phyloP scores from a whole-genome alignment of 495 filamentous ascomycete genomes.

The Aspergillus wentii region DNA sequence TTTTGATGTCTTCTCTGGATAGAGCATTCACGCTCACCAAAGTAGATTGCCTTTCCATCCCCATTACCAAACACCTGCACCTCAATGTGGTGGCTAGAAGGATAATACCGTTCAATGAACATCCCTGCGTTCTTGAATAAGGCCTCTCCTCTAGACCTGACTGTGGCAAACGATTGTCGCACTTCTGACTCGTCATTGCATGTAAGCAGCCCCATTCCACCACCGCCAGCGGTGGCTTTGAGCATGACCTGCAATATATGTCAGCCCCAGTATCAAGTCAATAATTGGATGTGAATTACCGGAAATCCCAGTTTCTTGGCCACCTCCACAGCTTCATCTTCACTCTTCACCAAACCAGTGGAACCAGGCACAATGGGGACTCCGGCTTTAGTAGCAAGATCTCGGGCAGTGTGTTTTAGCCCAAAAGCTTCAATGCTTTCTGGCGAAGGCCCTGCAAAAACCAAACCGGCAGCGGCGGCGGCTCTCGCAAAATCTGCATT shows the following conservation, averaged over 20 bases:
- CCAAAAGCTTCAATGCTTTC: conserved; percentile 52
- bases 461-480: conserved; percentile 43
- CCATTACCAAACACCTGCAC: conserved; percentile 45
- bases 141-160: conserved; percentile 32
- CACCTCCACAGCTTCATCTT: conserved; percentile 39
- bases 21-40: conserved; percentile 44
- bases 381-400: conserved; percentile 42
- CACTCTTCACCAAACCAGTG: conserved; percentile 37
- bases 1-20: conserved; percentile 51
- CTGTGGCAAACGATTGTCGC: conserved; percentile 27
- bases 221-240: conserved; percentile 55
- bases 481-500: conserved; percentile 51
- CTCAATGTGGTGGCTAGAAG: conserved; percentile 40
- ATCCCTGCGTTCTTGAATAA: conserved; percentile 43
- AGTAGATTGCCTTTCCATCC: conserved; percentile 31
- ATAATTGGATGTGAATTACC: conserved; percentile 10
- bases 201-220: conserved; percentile 51
- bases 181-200: conserved; percentile 32
- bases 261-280: background rate
- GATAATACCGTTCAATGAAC: conserved; percentile 42
- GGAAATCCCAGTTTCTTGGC: conserved; percentile 46
- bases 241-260: conserved; percentile 38
- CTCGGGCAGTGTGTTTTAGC: conserved; percentile 52
- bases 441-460: conserved; percentile 49
- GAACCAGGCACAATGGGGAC: conserved; percentile 53